Conservation (phyloP, 2,329 filamentous ascomycete genomes). For the Colletotrichum limetticola region DNA sequence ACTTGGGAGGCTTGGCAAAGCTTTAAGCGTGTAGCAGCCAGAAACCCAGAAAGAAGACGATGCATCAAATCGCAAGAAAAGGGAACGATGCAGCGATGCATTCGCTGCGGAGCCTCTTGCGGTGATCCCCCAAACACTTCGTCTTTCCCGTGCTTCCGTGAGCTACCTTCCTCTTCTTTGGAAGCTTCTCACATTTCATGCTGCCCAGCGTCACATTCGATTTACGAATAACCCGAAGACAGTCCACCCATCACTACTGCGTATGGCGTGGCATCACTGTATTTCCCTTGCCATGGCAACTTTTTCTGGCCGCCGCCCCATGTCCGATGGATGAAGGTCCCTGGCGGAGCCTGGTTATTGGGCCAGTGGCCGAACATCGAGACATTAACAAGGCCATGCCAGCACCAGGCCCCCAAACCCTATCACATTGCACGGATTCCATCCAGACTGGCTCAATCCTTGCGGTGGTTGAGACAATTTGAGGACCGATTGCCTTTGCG, state of each 20-base stretch:
- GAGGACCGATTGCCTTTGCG: neutral
- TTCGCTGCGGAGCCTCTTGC: neutral
- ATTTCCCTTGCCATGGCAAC: neutral
- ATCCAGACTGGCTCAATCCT: constrained; percentile 1
- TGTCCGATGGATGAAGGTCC: neutral
- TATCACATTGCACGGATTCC: constrained; percentile 16
- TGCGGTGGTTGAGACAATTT: constrained; percentile 7
- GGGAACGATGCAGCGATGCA: neutral
- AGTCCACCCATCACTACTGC: neutral
- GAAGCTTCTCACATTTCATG: neutral
- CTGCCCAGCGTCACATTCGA: neutral
- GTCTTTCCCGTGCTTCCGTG: neutral
- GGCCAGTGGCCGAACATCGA: neutral
- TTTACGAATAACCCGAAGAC: neutral
- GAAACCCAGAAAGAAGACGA: neutral
- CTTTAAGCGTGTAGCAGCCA: neutral
- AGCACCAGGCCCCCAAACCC: neutral
- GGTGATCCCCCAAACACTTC: neutral
- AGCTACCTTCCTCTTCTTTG: neutral
- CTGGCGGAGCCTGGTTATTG: neutral
- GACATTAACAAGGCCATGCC: constrained; percentile 4
- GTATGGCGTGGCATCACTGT: neutral
- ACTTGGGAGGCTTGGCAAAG: neutral
- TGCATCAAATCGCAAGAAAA: neutral
- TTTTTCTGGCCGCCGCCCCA: neutral